These are phyloP conservation scores for Hymenotorrendiella dingleyae DNA, from an alignment of 2,329 filamentous ascomycete genomes.

Conservation along the genomic window DNA sequence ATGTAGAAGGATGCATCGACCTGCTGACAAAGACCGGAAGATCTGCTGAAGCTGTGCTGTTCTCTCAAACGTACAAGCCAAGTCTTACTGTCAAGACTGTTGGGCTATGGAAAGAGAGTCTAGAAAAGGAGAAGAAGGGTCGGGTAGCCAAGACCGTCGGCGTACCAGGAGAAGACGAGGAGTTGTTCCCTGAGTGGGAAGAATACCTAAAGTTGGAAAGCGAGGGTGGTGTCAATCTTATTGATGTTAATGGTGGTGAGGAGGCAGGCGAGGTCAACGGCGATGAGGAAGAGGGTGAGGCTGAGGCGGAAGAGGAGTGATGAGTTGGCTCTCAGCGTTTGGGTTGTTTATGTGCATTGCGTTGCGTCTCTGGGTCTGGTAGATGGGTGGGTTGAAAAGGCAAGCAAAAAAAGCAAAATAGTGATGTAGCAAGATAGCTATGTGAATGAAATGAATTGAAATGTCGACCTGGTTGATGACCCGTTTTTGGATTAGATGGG, in stretches of 20 bases:
- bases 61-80: constrained; percentile 93
- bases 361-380: background rate
- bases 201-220: constrained; percentile 78
- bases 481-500: background rate
- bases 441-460: background rate
- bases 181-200: constrained; percentile 95
- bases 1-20: constrained; percentile 75
- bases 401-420: background rate
- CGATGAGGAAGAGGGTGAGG: constrained; percentile 17
- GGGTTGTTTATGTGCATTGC: too few relatives aligned
- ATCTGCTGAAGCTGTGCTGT: constrained; percentile 79
- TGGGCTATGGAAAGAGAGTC: constrained; percentile 70
- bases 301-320: constrained; percentile 6
- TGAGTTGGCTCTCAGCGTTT: background rate
- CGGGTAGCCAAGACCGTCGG: constrained; percentile 81
- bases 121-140: constrained; percentile 80
- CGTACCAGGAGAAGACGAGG: constrained; percentile 73
- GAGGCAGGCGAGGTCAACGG: constrained; percentile 15
- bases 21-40: constrained; percentile 74
- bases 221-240: constrained; percentile 44
- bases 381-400: background rate
- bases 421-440: background rate
- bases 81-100: constrained; percentile 64
- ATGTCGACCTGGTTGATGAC: background rate
- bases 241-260: constrained; percentile 24